Evolutionary conservation across 257 asterid species (phyloP).

Genomic region (Echium plantagineum): DNA sequence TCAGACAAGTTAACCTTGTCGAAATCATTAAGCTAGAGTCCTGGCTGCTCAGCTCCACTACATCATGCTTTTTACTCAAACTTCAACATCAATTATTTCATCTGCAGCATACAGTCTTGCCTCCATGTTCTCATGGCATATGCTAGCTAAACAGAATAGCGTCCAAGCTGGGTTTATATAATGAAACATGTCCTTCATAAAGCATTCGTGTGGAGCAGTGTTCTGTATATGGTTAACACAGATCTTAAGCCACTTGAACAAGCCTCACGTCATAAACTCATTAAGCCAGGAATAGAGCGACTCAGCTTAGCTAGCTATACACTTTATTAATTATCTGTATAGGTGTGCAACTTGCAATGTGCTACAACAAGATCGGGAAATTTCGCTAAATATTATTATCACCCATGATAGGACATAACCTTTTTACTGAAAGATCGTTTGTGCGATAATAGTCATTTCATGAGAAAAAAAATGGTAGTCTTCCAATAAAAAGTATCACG

Average conservation of each 20-base stretch:
- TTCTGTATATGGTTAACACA: too few species aligned
- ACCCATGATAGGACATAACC: too few species aligned
- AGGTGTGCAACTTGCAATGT: too few species aligned
- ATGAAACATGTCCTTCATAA: slow-evolving; percentile 5
- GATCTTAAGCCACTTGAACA: slow-evolving; percentile 19
- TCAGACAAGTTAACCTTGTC: slow-evolving; percentile 1
- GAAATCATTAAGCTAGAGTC: neutral
- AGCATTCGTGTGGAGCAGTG: too few species aligned
- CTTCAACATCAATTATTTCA: slow-evolving; percentile 23
- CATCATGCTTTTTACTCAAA: slow-evolving; percentile 19
- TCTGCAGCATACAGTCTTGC: neutral
- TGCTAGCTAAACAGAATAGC: neutral
- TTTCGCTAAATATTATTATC: too few species aligned
- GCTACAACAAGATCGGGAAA: too few species aligned
- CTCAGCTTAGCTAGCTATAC: slow-evolving; percentile 44
- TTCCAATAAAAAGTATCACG: too few species aligned
- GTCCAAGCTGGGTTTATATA: slow-evolving; percentile 17
- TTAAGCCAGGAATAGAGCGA: slow-evolving; percentile 19
- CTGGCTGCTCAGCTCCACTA: slow-evolving; percentile 8
- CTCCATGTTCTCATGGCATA: too few species aligned
- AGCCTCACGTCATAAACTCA: slow-evolving; percentile 26
- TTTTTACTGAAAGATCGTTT: too few species aligned
- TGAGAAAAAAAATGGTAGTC: too few species aligned
- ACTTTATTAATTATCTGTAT: neutral
- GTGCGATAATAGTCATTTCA: too few species aligned